Base-by-base conservation (phyloP, 202 grass and related monocot genomes). In the Brachypodium distachyon region DNA sequence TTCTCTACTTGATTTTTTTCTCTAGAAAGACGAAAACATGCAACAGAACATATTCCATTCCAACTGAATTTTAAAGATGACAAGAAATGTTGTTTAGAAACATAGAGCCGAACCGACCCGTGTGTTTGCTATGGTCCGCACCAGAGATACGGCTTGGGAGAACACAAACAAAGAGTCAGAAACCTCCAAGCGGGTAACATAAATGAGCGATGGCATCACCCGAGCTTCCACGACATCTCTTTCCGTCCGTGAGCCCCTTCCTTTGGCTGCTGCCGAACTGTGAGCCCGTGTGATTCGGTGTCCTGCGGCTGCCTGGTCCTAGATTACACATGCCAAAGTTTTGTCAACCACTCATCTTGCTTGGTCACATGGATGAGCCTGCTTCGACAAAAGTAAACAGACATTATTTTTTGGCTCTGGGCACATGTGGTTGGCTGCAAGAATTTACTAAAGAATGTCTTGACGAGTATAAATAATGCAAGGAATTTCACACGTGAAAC, bases 101-200 rank as follows among this genome's bases (percentile, higher is more conserved):
- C 2, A 10, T 10, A n/a, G n/a, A n/a, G n/a, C n/a, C n/a, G n/a
- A 14, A 13, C 55, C 17, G 55, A 74, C 19, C 23, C 22, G 25
- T 32, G 16, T 32, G 26, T 21, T 74, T 40, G 7, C 7, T 75
- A 21, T 22, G 16, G 19, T 75, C 27, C 6, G 26, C 6, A 47
- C 18, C 62, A 40, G 12, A 32, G 14, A 49, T 25, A 58, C 50
- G 54, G 67, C 28, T 48, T 43, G 61, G 67, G 22, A 72, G 41
- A 51, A 69, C 16, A 25, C 78, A 81, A n/a, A 56, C 54, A 38
- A 19, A 18, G 32, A 54, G 43, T 40, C 54, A 70, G 37, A 61
- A 81, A 72, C 78, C 22, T 72, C 78, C 78, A 81, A 61, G 42
- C 52, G 48, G 22, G 27, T 36, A 22, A n/a, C 37, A 59, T 36